phyloP scores from a whole-genome alignment of 2,329 filamentous ascomycete genomes.

The Colletotrichum limetticola region DNA sequence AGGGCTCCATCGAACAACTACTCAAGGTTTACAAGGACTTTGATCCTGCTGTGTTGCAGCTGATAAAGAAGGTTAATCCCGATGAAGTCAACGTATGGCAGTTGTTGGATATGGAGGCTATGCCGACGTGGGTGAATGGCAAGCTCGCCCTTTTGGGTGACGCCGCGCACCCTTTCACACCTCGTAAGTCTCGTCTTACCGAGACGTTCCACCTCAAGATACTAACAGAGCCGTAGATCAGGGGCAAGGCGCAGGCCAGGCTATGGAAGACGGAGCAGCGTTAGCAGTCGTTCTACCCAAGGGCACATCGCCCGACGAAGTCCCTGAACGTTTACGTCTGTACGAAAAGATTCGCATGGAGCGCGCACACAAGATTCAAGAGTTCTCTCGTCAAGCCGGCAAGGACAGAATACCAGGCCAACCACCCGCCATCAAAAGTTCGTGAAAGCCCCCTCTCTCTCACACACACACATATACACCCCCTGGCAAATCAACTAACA shows the following conservation, averaged over 20 bases:
- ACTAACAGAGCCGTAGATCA: conserved; percentile 47
- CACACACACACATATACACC: too few relatives aligned
- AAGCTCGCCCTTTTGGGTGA: conserved; percentile 71
- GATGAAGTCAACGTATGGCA: conserved; percentile 65
- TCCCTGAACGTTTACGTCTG: conserved; percentile 66
- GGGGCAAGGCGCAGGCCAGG: conserved; percentile 69
- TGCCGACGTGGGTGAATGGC: conserved; percentile 65
- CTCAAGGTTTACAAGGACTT: conserved; percentile 55
- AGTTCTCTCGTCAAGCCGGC: conserved; percentile 64
- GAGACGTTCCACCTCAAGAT: too few relatives aligned
- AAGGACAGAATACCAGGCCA: conserved; percentile 46
- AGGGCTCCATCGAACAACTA: conserved; percentile 48
- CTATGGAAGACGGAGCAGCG: conserved; percentile 74
- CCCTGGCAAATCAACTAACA: not conserved
- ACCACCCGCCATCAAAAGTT: conserved; percentile 17
- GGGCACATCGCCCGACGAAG: conserved; percentile 54
- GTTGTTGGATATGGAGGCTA: conserved; percentile 69
- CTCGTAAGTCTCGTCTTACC: conserved; percentile 51
- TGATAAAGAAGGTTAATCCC: conserved; percentile 56
- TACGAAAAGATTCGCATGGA: conserved; percentile 69
- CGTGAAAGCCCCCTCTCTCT: not conserved
- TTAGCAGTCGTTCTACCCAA: conserved; percentile 65
- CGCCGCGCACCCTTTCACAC: conserved; percentile 75
- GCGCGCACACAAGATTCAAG: conserved; percentile 67
- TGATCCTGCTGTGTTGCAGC: conserved; percentile 48